Evolutionary conservation across 1,139 yeast genomes (phyloP), one percentile per base, ranked within the genome.

Genomic region (Nakaseomyces delphensis): DNA sequence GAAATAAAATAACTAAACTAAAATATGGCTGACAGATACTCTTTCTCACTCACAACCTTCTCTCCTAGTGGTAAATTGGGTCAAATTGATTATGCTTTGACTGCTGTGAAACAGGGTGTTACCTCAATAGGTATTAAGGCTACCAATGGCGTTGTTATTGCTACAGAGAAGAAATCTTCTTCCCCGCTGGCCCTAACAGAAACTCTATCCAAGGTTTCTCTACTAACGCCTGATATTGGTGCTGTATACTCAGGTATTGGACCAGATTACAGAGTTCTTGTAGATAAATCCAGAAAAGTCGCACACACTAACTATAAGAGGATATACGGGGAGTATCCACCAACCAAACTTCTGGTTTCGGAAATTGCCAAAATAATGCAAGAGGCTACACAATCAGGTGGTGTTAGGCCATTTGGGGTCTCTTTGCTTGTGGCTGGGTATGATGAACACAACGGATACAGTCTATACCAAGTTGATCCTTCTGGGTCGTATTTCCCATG

Each of bases 241-340:
- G 86, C 91, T 76, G 87, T 95, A 4, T 93, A 93, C 67, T 77
- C 96, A 14, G 99, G 99, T 23, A 89, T 93, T 97, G 98, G 98
- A 11, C 98, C 99, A 16, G 99, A 93, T 65, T 93, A 84, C 70
- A 74, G 99, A 52, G 95, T 93, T 16, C 74, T 93, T 42, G 87
- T 89, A 37, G 97, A 91, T 64, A 83, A 83, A 63, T 91, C 97
- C 11, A 77, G 99, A 56, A 89, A 86, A 64, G 79, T 83, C 49
- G 86, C 97, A 35, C 98, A 93, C 64, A 80, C 96, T 15, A 77
- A 83, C 58, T 93, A 93, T 67, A 89, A 89, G 68, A 76, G 96
- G 60, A 73, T 89, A 50, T 93, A 91, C 67, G 89, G 91, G 62
- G 97, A 91, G 65, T 85, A 91, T 63, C 98, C 98, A 5, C 97